These are phyloP conservation scores for Pythium volutum DNA, from an alignment of 352 stramenopile species.

Conservation along the genomic window DNA sequence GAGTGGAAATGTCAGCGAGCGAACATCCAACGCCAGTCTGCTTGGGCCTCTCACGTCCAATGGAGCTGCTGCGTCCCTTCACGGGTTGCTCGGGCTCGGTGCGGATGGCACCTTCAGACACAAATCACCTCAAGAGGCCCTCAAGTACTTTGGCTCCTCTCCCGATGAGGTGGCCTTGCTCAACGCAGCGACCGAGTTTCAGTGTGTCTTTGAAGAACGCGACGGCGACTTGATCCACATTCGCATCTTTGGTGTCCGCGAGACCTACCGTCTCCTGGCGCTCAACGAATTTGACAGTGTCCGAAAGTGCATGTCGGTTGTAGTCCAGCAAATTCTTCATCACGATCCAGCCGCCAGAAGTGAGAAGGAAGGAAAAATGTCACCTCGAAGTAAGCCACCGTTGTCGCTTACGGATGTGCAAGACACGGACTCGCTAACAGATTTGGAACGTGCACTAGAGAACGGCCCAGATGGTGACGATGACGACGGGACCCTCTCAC, in stretches of 20 bases:
- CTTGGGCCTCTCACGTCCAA: slow-evolving; percentile 21
- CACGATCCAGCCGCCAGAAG: slow-evolving; percentile 3
- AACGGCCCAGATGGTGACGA: neutral
- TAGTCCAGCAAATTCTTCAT: slow-evolving; percentile 51
- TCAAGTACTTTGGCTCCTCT: slow-evolving; percentile 74
- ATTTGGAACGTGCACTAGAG: slow-evolving; percentile 33
- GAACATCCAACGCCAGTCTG: slow-evolving; percentile 26
- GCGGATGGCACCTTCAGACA: slow-evolving; percentile 10
- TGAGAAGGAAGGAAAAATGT: slow-evolving; percentile 7
- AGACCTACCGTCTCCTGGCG: slow-evolving; percentile 74
- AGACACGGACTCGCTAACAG: slow-evolving; percentile 24
- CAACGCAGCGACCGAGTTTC: slow-evolving; percentile 75
- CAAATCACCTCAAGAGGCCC: neutral
- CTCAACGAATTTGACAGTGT: slow-evolving; percentile 88
- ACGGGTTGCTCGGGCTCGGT: slow-evolving; percentile 1
- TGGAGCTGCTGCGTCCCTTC: slow-evolving; percentile 1
- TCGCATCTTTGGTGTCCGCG: slow-evolving; percentile 67
- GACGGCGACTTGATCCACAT: slow-evolving; percentile 74
- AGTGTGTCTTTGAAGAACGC: slow-evolving; percentile 78
- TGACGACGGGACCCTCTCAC: slow-evolving; percentile 6
- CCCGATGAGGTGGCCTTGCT: slow-evolving; percentile 81
- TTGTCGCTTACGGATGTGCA: slow-evolving; percentile 17
- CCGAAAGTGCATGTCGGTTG: slow-evolving; percentile 83
- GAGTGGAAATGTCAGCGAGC: slow-evolving; percentile 23
- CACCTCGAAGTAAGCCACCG: slow-evolving; percentile 17